A percentile compares a stretch with the other conserved stretches of the same genome.
Evolutionary conservation across 768 basidiomycete genomes (phyloP).

Genomic region (Rhizopogon vesiculosus): DNA sequence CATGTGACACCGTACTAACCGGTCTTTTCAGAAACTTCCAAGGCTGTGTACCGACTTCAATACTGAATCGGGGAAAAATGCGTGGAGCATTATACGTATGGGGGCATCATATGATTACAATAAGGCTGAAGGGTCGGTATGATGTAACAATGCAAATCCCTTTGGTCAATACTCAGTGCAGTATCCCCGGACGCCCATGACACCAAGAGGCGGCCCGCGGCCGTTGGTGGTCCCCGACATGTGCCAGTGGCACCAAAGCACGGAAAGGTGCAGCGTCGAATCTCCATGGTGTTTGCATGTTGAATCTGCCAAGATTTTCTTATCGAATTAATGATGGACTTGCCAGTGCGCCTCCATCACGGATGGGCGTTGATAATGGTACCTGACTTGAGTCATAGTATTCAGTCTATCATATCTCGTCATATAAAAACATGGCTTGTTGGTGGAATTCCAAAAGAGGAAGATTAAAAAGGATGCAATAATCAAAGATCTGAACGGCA

Average conservation of each 20-base stretch:
- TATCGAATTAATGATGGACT: background rate
- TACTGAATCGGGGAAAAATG: constrained; percentile 2
- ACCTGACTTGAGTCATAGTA: background rate
- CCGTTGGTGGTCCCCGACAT: background rate
- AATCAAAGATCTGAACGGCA: background rate
- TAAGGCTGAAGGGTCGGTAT: background rate
- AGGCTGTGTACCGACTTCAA: constrained; percentile 25
- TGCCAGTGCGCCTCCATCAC: background rate
- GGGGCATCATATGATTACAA: background rate
- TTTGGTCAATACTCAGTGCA: background rate
- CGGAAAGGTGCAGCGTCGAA: background rate
- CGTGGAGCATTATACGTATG: background rate
- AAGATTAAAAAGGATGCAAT: background rate
- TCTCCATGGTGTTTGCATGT: background rate
- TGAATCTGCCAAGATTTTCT: background rate
- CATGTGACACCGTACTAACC: constrained; percentile 17
- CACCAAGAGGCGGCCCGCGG: constrained; percentile 4
- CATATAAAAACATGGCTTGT: background rate
- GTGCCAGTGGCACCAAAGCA: background rate
- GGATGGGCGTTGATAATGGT: background rate
- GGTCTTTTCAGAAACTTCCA: constrained; percentile 11
- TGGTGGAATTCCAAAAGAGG: background rate
- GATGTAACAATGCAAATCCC: background rate
- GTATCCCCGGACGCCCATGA: background rate
- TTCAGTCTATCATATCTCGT: background rate